These are phyloP conservation scores for Phytophthora crassamura DNA, from an alignment of 352 stramenopile genomes.

Conservation along the genomic window DNA sequence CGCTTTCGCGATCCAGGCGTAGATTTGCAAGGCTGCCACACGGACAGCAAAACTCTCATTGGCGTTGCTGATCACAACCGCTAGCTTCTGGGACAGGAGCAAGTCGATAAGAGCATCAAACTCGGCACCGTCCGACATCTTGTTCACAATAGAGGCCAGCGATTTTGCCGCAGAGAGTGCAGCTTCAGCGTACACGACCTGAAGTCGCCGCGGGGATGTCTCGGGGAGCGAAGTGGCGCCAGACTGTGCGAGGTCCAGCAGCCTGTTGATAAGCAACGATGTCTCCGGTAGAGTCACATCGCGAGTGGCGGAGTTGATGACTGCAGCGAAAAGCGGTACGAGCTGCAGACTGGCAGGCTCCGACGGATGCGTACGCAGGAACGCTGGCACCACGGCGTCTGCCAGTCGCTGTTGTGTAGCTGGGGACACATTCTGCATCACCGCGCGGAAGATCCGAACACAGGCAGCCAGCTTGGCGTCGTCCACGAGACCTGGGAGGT, in stretches of 20 bases:
- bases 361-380: slow-evolving; percentile 56
- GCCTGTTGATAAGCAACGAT: slow-evolving; percentile 72
- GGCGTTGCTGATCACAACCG: slow-evolving; percentile 56
- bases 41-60: slow-evolving; percentile 48
- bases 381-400: slow-evolving; percentile 63
- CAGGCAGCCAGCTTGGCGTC: slow-evolving; percentile 56
- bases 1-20: slow-evolving; percentile 86
- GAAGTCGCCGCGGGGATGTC: slow-evolving; percentile 30
- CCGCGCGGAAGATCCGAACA: slow-evolving; percentile 68
- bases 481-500: slow-evolving; percentile 36
- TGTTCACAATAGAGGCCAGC: slow-evolving; percentile 88
- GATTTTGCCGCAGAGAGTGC: slow-evolving; percentile 76
- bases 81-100: slow-evolving; percentile 73
- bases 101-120: slow-evolving; percentile 80
- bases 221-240: slow-evolving; percentile 24
- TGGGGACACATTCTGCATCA: slow-evolving; percentile 80
- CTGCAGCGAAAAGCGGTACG: slow-evolving; percentile 74
- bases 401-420: slow-evolving; percentile 69
- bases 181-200: slow-evolving; percentile 55
- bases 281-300: slow-evolving; percentile 64
- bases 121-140: slow-evolving; percentile 82
- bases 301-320: slow-evolving; percentile 81
- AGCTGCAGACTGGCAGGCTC: slow-evolving; percentile 59
- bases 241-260: slow-evolving; percentile 81
- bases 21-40: slow-evolving; percentile 79